These are phyloP conservation scores for Colletotrichum chlorophyti DNA, from an alignment of 2,329 filamentous ascomycete genomes.

Conservation along the genomic window DNA sequence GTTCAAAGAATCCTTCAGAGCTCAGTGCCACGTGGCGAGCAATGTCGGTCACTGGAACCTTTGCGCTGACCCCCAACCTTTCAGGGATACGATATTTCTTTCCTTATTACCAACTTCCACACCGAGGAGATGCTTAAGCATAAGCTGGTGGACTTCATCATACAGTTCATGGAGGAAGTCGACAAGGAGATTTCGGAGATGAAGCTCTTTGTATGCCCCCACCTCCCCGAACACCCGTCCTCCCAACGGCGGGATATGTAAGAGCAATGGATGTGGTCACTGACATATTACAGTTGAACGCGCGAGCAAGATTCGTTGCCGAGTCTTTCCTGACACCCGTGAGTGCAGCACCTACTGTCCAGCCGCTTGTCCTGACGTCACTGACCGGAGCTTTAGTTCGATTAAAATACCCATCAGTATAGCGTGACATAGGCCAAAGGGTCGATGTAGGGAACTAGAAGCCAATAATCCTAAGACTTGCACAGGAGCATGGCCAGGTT, in stretches of 20 bases:
- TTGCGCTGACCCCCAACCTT: slow-evolving; percentile 31
- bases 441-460: neutral
- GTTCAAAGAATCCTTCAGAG: neutral
- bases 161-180: slow-evolving; percentile 99
- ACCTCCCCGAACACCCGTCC: neutral
- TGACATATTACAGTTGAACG: slow-evolving; percentile 75
- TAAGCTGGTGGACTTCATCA: slow-evolving; percentile 98
- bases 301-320: slow-evolving; percentile 94
- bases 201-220: slow-evolving; percentile 92
- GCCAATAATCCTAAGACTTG: neutral
- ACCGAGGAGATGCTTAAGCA: slow-evolving; percentile 99
- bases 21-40: slow-evolving; percentile 8
- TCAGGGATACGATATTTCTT: slow-evolving; percentile 97
- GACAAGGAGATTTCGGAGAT: slow-evolving; percentile 99
- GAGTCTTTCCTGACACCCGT: slow-evolving; percentile 98
- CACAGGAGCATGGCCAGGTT: neutral
- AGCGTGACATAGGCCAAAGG: neutral
- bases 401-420: slow-evolving; percentile 27
- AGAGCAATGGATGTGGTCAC: no score
- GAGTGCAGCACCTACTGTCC: slow-evolving; percentile 40
- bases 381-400: slow-evolving; percentile 22
- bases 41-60: neutral
- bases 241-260: neutral
- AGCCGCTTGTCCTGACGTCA: neutral
- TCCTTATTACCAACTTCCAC: slow-evolving; percentile 98